phyloP scores from a whole-genome alignment of 441 rosid genomes.

The Erodium trifolium region DNA sequence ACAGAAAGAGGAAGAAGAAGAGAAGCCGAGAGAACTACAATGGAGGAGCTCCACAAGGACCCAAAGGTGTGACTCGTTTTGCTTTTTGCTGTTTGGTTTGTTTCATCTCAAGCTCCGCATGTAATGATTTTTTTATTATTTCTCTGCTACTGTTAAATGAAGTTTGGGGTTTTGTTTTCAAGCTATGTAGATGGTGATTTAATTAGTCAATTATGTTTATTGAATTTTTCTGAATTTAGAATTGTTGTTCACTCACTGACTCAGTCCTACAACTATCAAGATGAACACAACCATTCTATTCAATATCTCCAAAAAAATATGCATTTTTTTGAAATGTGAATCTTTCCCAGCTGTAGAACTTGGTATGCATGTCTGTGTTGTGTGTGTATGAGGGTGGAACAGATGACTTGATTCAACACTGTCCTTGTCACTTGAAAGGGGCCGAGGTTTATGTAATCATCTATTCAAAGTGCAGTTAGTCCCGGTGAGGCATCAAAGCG shows the following conservation, averaged over 20 bases:
- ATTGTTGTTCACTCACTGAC: too few relatives aligned
- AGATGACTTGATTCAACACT: background rate
- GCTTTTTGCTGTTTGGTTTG: background rate
- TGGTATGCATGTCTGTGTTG: background rate
- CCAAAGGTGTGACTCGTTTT: slow-evolving; percentile 31
- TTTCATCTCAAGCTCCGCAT: background rate
- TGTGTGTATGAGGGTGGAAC: background rate
- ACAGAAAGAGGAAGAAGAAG: slow-evolving; percentile 39
- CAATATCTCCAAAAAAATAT: background rate
- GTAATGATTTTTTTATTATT: background rate
- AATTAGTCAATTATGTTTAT: background rate
- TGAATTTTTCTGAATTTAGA: background rate
- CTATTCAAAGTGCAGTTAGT: background rate
- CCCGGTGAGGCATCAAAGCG: background rate
- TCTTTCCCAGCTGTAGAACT: background rate
- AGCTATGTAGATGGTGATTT: background rate
- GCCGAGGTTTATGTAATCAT: background rate
- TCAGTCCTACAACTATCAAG: too few relatives aligned
- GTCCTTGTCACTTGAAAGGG: background rate
- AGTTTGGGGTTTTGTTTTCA: background rate
- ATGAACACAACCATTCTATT: background rate
- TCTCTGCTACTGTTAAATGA: background rate
- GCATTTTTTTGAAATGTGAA: background rate
- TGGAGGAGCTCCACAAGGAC: slow-evolving; percentile 36
- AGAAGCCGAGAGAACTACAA: slow-evolving; percentile 42